Evolutionary conservation across 73 alveolate species (phyloP).

Genomic region (Paramecium pentaurelia): DNA sequence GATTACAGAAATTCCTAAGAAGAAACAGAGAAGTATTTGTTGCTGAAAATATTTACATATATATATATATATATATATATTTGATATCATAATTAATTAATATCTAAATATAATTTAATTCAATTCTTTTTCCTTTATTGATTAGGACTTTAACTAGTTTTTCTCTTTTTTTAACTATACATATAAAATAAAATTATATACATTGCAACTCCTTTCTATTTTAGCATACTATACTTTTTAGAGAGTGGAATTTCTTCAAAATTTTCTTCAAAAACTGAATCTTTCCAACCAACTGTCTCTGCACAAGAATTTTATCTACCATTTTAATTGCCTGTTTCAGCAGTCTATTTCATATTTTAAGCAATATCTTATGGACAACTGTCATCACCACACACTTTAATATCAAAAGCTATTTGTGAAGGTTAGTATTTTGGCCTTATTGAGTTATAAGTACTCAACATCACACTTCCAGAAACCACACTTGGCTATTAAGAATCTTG

Average conservation of each 20-base stretch:
- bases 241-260: not conserved
- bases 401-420: not conserved
- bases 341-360: not conserved
- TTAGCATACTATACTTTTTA: not conserved
- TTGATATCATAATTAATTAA: not conserved
- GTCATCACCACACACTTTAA: not conserved
- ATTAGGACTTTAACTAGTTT: not conserved
- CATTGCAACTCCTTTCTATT: not conserved
- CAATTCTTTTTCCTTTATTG: not conserved
- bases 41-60: not conserved
- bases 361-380: not conserved
- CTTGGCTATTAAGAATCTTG: not conserved
- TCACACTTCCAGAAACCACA: not conserved
- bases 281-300: constrained; percentile 20
- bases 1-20: not conserved
- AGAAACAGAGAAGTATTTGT: not conserved
- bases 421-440: not conserved
- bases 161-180: not conserved
- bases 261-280: not conserved
- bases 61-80: not conserved
- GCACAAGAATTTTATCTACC: not conserved
- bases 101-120: not conserved
- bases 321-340: not conserved
- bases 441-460: constrained; percentile 24
- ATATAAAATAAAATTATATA: not conserved